Evolutionary conservation across 805 yeast genomes (phyloP), one percentile per base, ranked within the genome.

Genomic region (Starmerella scarabaei): DNA sequence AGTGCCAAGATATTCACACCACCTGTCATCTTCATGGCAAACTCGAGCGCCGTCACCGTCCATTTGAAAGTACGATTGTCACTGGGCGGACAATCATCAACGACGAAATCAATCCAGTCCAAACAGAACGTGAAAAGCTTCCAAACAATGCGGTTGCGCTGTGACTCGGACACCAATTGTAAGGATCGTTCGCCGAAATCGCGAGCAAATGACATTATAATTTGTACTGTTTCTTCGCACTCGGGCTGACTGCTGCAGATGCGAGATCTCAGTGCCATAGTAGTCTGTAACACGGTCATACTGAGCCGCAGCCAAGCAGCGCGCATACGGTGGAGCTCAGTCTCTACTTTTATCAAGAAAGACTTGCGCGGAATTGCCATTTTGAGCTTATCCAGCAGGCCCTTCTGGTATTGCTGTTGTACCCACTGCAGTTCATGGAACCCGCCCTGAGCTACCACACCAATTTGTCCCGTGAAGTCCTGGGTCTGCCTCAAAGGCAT

Each of bases 11-110:
- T 85, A 54, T 88, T 86, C 55, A 80, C 80, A 1, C 95, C 95
- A 37, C 79, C 70, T 0, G 95, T 85, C 73, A 88, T 77, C 50
- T 80, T 84, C 94, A 85, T 84, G 0, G 94, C 93, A 67, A 84
- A 88, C 55, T 91, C 98, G 51, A 91, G 67, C 0, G 98, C 97
- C 12, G 82, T 69, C 19, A 91, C 97, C 59, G 95, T 84, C 95
- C 96, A 91, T 52, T 93, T 68, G 55, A 91, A 91, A 0, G 97
- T 88, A 52, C 77, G 80, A 40, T 80, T 72, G 50, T 88, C 96
- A 0, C 93, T 79, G 1, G 96, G 94, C 14, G 77, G 76, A 63
- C 98, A 91, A 54, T 88, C 96, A 58, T 91, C 95, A 44, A 88
- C 84, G 21, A 91, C 75, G 54, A 85, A 88, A 41, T 84, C 73